Base-by-base conservation (phyloP, 352 stramenopile genomes). In the Phytopythium vexans region DNA sequence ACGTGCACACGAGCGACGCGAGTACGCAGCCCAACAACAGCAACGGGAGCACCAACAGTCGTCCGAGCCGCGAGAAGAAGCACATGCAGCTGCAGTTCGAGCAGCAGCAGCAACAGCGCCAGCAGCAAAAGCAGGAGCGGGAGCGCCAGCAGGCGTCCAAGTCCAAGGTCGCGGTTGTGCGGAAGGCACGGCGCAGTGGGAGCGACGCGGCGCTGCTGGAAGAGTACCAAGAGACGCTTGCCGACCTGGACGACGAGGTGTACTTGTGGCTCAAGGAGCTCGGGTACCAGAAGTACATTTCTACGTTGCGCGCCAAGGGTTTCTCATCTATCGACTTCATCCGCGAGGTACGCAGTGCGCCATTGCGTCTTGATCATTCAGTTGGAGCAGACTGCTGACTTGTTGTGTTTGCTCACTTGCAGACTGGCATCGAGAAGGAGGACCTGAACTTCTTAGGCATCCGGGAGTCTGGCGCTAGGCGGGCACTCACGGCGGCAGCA, bases 391-490 rank as follows among this genome's bases (percentile, higher is more conserved):
- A 9, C 8, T 45, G 0, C 8, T 52, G 35, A 41, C 10, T 50
- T 15, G 37, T 41, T 45, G 38, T 33, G 34, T 9, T 51, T 49
- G 31, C 48, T 65, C 33, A 64, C 15, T 14, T 46, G 16, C 41
- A 94, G 85, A 94, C 82, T 50, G 85, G 85, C 9, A 90, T 94
- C 46, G 82, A 90, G 46, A 86, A 81, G 52, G 85, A 92, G 49
- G 85, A 94, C 41, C 61, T 94, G 9, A 92, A 94, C 64, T 94
- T 94, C 48, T 58, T 94, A 40, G 81, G 79, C 38, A 90, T 94
- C 47, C 86, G 88, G 38, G 80, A 90, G 54, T 33, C 76, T 1
- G 40, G 68, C 3, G 79, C 78, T 7, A 71, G 81, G n/a, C 80
- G 81, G 56, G 54, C 73, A 33, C 74, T 94, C 54, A 77, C 79